phyloP scores from a whole-genome alignment of 139 green algal species.

The Eudorina sp. region DNA sequence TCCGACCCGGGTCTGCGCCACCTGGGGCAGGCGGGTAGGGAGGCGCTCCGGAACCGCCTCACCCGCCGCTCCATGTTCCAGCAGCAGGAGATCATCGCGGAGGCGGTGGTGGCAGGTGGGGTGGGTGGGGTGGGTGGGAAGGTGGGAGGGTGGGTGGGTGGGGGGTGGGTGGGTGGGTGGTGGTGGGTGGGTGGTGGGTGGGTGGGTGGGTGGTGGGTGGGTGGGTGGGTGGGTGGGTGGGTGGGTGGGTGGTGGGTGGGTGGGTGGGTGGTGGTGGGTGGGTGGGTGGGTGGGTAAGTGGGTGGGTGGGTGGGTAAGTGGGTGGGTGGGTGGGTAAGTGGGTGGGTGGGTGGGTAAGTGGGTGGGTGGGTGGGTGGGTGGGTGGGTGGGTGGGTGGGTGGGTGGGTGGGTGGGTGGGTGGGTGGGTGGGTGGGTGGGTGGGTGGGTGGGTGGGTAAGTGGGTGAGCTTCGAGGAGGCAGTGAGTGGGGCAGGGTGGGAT shows the following conservation, averaged over 20 bases:
- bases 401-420: neutral
- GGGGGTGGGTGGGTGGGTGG: neutral
- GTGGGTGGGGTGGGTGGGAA: neutral
- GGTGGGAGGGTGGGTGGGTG: neutral
- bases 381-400: too few relatives aligned
- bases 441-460: neutral
- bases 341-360: neutral
- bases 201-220: neutral
- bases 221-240: too few relatives aligned
- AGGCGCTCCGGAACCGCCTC: slow-evolving; percentile 36
- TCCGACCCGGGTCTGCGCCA: slow-evolving; percentile 9
- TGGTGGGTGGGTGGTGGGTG: neutral
- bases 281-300: too few relatives aligned
- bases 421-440: too few relatives aligned
- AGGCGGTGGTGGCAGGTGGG: slow-evolving; percentile 39
- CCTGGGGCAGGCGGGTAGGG: slow-evolving; percentile 33
- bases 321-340: too few relatives aligned
- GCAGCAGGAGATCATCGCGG: slow-evolving; percentile 55
- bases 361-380: too few relatives aligned
- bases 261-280: neutral
- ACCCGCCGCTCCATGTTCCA: slow-evolving; percentile 41
- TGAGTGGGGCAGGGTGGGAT: too few relatives aligned
- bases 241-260: too few relatives aligned
- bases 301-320: neutral
- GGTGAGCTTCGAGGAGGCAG: too few relatives aligned